phyloP scores from a whole-genome alignment of 2,329 filamentous ascomycete genomes.

The Clarireedia paspali region DNA sequence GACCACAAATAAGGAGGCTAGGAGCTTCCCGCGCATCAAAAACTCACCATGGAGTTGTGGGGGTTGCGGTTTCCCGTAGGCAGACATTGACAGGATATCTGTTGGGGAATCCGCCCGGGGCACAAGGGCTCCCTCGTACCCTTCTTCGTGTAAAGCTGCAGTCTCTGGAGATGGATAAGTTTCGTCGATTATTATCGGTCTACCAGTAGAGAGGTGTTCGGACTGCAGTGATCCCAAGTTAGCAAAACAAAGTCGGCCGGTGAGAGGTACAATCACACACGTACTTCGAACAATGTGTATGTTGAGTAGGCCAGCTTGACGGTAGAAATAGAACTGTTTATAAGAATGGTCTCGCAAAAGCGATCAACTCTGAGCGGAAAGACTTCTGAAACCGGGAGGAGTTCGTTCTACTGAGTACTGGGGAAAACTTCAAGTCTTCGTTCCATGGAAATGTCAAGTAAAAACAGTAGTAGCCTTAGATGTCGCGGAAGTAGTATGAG shows the following conservation, averaged over 20 bases:
- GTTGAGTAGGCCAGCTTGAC: conserved; percentile 31
- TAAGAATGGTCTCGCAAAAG: neutral
- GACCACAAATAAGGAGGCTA: conserved; percentile 2
- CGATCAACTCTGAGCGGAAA: neutral
- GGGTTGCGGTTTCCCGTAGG: conserved; percentile 69
- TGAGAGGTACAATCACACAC: conserved; percentile 8
- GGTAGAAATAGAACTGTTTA: conserved; percentile 15
- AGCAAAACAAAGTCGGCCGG: conserved; percentile 10
- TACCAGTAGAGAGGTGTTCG: conserved; percentile 22
- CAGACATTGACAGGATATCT: conserved; percentile 62
- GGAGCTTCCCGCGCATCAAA: conserved; percentile 25
- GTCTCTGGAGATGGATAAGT: conserved; percentile 30
- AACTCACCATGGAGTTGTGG: conserved; percentile 76
- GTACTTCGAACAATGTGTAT: conserved; percentile 28
- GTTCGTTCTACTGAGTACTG: conserved; percentile 1
- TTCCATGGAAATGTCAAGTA: conserved; percentile 12
- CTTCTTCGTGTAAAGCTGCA: conserved; percentile 30
- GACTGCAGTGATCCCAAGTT: conserved; percentile 20
- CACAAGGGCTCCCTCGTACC: conserved; percentile 30
- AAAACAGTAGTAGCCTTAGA: too few relatives aligned
- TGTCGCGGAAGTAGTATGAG: too few relatives aligned
- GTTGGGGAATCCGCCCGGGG: conserved; percentile 27
- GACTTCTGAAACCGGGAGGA: neutral
- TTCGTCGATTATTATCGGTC: conserved; percentile 30
- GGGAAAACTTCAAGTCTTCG: neutral